Percentiles rank a stretch among this genome's conserved stretches.
phyloP scores from a whole-genome alignment of 768 basidiomycete species.

The Termitomyces sp. region DNA sequence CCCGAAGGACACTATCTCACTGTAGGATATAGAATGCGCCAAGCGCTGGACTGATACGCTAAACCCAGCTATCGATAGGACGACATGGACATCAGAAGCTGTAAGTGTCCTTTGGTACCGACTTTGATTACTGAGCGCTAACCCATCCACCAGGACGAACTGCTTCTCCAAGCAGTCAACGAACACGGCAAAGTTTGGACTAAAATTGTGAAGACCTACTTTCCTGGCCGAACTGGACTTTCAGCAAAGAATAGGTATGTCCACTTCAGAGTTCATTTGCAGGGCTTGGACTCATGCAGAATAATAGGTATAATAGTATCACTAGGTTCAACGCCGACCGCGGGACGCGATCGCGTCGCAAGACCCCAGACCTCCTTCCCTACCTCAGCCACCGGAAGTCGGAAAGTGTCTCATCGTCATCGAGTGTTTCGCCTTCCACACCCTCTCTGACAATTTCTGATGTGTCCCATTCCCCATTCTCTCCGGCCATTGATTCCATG shows the following conservation, averaged over 20 bases:
- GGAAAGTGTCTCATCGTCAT: constrained; percentile 30
- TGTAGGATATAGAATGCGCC: constrained; percentile 40
- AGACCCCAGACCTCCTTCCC: constrained; percentile 26
- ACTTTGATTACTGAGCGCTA: background rate
- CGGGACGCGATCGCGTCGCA: constrained; percentile 27
- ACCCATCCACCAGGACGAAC: constrained; percentile 34
- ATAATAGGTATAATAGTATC: constrained; percentile 43
- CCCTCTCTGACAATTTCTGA: constrained; percentile 22
- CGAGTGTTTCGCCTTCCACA: constrained; percentile 36
- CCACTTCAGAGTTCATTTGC: background rate
- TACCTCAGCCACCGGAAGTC: constrained; percentile 26
- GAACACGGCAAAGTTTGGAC: constrained; percentile 58
- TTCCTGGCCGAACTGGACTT: constrained; percentile 53
- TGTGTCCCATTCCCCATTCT: constrained; percentile 18
- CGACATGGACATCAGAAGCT: constrained; percentile 51
- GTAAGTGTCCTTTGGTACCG: constrained; percentile 22
- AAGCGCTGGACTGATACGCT: constrained; percentile 60
- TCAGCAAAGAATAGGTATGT: constrained; percentile 54
- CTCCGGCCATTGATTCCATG: constrained; percentile 15
- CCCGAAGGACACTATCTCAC: constrained; percentile 4
- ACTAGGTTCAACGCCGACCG: constrained; percentile 41
- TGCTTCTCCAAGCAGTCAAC: constrained; percentile 48
- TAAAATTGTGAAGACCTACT: constrained; percentile 55
- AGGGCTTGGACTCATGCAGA: background rate
- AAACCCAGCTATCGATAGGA: constrained; percentile 55